These are phyloP conservation scores for Medicago truncatula DNA, from an alignment of 306 rosid species.

Conservation along the genomic window MtrunA17r5.0-ANR NC_053043.1:11938001-11938500, in stretches of 20 bases:
- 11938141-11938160: conserved; percentile 41
- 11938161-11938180: conserved; percentile 29
- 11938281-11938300: conserved; percentile 27
- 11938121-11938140: background rate
- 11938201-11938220: conserved; percentile 38
- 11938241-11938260: background rate
- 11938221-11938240: background rate
- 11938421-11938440: background rate
- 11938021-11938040: conserved; percentile 25
- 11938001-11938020: background rate
- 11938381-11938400: background rate
- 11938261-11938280: conserved; percentile 34
- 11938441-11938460: background rate
- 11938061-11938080: background rate
- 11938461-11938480: conserved; percentile 35
- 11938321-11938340: background rate
- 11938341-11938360: background rate
- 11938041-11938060: conserved; percentile 1
- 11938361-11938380: conserved; percentile 24
- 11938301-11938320: conserved; percentile 16
- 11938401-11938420: background rate
- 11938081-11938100: conserved; percentile 20
- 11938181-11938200: conserved; percentile 41
- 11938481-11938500: conserved; percentile 19
- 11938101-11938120: conserved; percentile 46